These are phyloP conservation scores for Cercospora sp. DNA, from an alignment of 2,329 filamentous ascomycete genomes.

Conservation along the genomic window DNA sequence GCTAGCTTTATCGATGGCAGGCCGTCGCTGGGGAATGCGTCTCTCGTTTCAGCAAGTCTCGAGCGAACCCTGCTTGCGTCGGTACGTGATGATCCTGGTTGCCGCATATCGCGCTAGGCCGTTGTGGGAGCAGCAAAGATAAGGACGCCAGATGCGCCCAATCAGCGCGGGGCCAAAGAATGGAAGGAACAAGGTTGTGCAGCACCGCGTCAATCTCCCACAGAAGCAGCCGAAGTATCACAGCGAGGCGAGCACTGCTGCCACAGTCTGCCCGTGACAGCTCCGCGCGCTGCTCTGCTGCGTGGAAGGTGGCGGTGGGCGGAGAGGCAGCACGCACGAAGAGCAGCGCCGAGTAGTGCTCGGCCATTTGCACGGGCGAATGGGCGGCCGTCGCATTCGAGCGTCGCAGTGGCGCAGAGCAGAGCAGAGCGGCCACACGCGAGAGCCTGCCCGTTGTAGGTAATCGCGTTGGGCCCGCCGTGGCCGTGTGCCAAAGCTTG, in stretches of 20 bases:
- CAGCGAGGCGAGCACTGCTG: constrained; percentile 4
- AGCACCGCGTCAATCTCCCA: background rate
- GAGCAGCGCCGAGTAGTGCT: background rate
- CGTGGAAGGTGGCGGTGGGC: background rate
- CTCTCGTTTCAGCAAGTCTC: constrained; percentile 8
- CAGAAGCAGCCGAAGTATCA: constrained; percentile 7
- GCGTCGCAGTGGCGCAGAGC: background rate
- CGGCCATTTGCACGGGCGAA: background rate
- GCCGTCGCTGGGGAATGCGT: background rate
- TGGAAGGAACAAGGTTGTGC: background rate
- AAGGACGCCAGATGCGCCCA: background rate
- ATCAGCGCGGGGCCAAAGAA: background rate
- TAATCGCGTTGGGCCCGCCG: constrained; percentile 2
- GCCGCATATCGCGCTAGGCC: constrained; percentile 1
- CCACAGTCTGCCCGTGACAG: background rate
- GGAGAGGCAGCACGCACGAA: background rate
- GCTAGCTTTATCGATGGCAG: constrained; percentile 3
- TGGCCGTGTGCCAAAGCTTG: constrained; percentile 4
- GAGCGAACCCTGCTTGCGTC: background rate
- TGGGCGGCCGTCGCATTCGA: background rate
- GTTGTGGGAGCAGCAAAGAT: background rate
- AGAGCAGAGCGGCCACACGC: background rate
- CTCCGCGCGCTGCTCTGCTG: background rate
- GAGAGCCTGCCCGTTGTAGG: constrained; percentile 7
- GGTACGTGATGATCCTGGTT: constrained; percentile 1